These are phyloP conservation scores for Aspergillus floridensis DNA, from an alignment of 2,329 filamentous ascomycete species.

Conservation along the genomic window DNA sequence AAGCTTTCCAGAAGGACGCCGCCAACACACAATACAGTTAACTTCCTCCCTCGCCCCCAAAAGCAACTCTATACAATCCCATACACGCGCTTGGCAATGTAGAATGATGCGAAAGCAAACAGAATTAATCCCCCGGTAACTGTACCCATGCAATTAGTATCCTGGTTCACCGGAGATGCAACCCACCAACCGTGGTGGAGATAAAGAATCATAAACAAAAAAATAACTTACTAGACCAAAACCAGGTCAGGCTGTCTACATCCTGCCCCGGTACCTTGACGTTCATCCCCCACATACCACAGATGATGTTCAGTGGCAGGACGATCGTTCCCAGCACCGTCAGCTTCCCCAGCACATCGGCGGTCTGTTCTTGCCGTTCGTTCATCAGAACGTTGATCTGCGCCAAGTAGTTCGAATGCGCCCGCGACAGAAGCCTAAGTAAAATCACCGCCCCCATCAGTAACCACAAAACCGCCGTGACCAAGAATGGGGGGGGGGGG, in stretches of 20 bases:
- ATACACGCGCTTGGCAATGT: slow-evolving; percentile 80
- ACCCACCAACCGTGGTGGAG: not conserved
- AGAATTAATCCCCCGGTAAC: slow-evolving; percentile 70
- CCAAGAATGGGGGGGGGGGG: not conserved
- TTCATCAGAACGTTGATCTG: slow-evolving; percentile 99
- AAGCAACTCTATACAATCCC: slow-evolving; percentile 61
- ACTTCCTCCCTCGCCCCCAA: too few species aligned
- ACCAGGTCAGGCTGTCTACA: slow-evolving; percentile 74
- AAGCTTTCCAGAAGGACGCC: not conserved
- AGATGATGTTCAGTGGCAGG: slow-evolving; percentile 98
- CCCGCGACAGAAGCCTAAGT: slow-evolving; percentile 76
- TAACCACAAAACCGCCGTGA: not conserved
- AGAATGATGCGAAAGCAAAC: slow-evolving; percentile 78
- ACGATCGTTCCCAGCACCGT: slow-evolving; percentile 97
- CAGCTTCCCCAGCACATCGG: slow-evolving; percentile 89
- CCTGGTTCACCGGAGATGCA: not conserved
- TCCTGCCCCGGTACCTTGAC: slow-evolving; percentile 92
- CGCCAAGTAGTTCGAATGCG: slow-evolving; percentile 95
- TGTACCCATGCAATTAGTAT: slow-evolving; percentile 18
- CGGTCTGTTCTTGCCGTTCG: slow-evolving; percentile 91
- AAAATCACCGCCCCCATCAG: slow-evolving; percentile 16
- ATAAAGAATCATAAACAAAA: slow-evolving; percentile 4
- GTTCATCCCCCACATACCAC: slow-evolving; percentile 98
- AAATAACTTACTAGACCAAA: slow-evolving; percentile 54
- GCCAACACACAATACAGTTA: not conserved